Percentiles rank a stretch among this genome's conserved stretches.
Evolutionary conservation across 2,329 filamentous ascomycete genomes (phyloP).

Genomic region (Penicillium nordicum): DNA sequence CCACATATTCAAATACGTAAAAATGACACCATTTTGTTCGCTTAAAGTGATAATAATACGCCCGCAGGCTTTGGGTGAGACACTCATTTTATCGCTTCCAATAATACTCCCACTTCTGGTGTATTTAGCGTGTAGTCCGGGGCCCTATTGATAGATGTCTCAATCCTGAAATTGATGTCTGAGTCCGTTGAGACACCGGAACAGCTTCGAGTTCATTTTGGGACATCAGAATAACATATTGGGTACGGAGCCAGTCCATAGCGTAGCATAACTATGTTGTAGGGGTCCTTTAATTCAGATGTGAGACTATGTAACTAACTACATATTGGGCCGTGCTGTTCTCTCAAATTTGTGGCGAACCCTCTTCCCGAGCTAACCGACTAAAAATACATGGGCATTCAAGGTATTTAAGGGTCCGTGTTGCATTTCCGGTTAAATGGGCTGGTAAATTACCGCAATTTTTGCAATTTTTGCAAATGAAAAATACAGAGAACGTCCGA

Average conservation of each 20-base stretch:
- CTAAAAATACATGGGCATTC: not conserved
- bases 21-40: not conserved
- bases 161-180: not conserved
- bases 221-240: not conserved
- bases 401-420: not conserved
- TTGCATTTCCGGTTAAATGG: not conserved
- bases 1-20: not conserved
- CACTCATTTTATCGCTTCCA: not conserved
- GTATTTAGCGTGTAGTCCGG: not conserved
- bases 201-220: not conserved
- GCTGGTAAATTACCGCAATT: not conserved
- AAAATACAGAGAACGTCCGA: not conserved
- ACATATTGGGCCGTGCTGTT: too few species aligned
- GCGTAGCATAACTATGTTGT: too few species aligned
- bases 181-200: not conserved
- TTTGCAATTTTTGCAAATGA: conserved; percentile 1
- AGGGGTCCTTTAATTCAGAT: not conserved
- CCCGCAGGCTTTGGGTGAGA: conserved; percentile 3
- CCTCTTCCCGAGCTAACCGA: not conserved
- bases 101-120: not conserved
- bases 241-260: not conserved
- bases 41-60: not conserved
- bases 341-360: not conserved
- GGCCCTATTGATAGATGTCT: not conserved
- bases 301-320: too few species aligned